Evolutionary conservation across 805 yeast species (phyloP).

Genomic region (Kockiozyma suomiensis): DNA sequence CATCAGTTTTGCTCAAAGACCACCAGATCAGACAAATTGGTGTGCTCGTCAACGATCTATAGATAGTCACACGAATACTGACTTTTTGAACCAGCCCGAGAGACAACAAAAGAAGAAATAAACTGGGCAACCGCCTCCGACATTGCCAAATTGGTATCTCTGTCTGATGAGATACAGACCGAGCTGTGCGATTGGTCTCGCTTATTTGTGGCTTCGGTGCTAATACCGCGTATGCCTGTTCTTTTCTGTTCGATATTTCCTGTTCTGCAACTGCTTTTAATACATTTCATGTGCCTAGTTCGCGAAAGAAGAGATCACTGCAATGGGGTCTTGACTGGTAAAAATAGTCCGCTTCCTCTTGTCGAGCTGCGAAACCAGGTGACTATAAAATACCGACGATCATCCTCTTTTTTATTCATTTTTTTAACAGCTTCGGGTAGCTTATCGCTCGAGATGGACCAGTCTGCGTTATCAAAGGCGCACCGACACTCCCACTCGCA

Average conservation of each 20-base stretch:
- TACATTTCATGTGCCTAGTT: background rate
- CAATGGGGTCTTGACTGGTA: background rate
- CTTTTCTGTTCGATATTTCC: background rate
- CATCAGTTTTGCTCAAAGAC: background rate
- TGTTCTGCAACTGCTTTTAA: background rate
- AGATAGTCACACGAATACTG: too few species aligned
- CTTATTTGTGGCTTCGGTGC: background rate
- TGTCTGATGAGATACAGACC: background rate
- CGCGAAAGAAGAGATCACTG: background rate
- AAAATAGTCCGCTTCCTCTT: background rate
- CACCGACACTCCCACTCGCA: background rate
- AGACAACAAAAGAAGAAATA: background rate
- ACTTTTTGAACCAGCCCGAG: too few species aligned
- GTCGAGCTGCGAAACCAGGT: background rate
- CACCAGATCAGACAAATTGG: background rate
- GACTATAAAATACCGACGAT: background rate
- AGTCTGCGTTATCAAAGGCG: background rate
- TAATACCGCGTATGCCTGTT: background rate
- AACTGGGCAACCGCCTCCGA: background rate
- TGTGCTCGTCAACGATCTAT: too few species aligned
- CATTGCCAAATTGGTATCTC: background rate
- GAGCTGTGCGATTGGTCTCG: background rate
- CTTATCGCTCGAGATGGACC: background rate
- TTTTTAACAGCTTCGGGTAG: background rate
- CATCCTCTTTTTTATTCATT: background rate